Base-by-base conservation (phyloP, 257 asterid species). In the Ilex asprella region DNA sequence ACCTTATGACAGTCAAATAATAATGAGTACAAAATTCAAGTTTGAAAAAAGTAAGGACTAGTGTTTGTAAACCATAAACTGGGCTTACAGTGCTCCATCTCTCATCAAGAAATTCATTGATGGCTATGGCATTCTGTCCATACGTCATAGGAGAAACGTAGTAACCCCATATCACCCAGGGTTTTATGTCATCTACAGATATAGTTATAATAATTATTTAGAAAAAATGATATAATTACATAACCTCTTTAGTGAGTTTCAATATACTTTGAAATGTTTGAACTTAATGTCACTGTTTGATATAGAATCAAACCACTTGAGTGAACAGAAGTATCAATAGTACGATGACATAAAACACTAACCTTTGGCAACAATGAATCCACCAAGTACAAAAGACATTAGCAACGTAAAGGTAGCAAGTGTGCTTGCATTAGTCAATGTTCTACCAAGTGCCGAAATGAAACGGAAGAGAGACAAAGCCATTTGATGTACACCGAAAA, bases 311-410 rank as follows among this genome's bases (percentile, higher is more conserved):
- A 65, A 75, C 61, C 72, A 72, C 27, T 21, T 21, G 27, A 21
- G 27, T 21, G 27, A 21, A n/a, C 69, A 74, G 32, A 30, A 11
- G 49, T 21, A 21, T 21, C 27, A 21, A 21, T 21, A 21, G 27
- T 21, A 21, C 27, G 1, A 21, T 21, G 27, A 21, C 27, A 21
- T 0, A 21, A 0, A 56, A 67, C 27, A 61, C 86, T 67, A 55
- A 88, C 98, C 95, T 88, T 81, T 88, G 15, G 97, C 81, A 55
- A 92, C 73, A 64, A 92, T 84, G 65, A 86, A 88, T 67, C 98
- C 98, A 68, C 97, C 98, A 61, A 88, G 95, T 49, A 91, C 90
- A 67, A 91, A 91, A 56, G 88, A 92, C 72, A 91, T n/a, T 13
- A 91, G 86, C 76, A 92, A 68, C n/a, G 86, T 59, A 78, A 92